Conservation (phyloP, 495 filamentous ascomycete species). For the Usnea hakonensis region DNA sequence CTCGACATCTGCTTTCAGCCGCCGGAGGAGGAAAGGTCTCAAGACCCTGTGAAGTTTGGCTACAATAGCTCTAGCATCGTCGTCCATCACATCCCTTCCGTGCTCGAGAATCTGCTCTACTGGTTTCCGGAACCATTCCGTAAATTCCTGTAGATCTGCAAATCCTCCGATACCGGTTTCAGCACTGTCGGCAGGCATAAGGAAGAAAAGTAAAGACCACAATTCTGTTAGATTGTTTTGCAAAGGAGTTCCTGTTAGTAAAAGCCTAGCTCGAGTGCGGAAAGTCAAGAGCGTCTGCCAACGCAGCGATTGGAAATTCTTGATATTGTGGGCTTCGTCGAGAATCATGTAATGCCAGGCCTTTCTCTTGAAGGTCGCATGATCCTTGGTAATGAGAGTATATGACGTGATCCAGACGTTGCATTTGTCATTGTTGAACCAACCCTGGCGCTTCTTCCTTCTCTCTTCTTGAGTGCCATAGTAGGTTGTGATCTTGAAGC, state of each 20-base stretch:
- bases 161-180: slow-evolving; percentile 72
- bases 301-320: slow-evolving; percentile 94
- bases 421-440: slow-evolving; percentile 84
- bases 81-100: slow-evolving; percentile 85
- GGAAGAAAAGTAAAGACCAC: slow-evolving; percentile 94
- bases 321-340: slow-evolving; percentile 99
- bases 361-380: slow-evolving; percentile 84
- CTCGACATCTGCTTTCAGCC: slow-evolving; percentile 95
- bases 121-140: slow-evolving; percentile 85
- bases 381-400: slow-evolving; percentile 88
- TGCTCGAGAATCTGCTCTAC: slow-evolving; percentile 93
- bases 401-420: slow-evolving; percentile 98
- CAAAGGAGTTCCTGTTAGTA: slow-evolving; percentile 90
- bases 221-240: slow-evolving; percentile 96
- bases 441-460: slow-evolving; percentile 79
- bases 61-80: slow-evolving; percentile 81
- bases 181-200: slow-evolving; percentile 77
- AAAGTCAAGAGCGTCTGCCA: slow-evolving; percentile 94
- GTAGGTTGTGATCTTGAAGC: slow-evolving; percentile 97
- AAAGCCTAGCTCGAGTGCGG: slow-evolving; percentile 74
- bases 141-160: slow-evolving; percentile 83
- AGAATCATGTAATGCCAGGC: slow-evolving; percentile 98
- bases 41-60: slow-evolving; percentile 87
- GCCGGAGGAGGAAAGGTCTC: slow-evolving; percentile 82
- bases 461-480: slow-evolving; percentile 91